phyloP scores from a whole-genome alignment of 768 basidiomycete species.

The Hericium alpestre region DNA sequence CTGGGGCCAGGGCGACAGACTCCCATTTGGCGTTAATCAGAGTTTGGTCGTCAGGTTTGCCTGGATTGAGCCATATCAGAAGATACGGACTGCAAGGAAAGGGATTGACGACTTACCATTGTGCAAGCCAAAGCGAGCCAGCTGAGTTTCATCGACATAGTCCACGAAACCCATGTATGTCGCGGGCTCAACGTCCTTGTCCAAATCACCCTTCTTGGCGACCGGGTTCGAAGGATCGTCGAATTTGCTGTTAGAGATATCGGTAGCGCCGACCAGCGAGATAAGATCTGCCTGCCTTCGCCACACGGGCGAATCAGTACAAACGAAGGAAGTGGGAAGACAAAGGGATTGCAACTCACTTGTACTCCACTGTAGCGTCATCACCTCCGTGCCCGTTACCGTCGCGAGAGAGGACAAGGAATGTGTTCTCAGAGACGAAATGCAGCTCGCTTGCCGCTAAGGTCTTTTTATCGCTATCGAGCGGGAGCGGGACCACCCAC shows the following conservation, averaged over 20 bases:
- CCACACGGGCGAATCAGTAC: not conserved
- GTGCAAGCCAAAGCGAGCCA: slow-evolving; percentile 54
- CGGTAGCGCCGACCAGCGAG: slow-evolving; percentile 45
- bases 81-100: not conserved
- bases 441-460: slow-evolving; percentile 46
- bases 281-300: slow-evolving; percentile 49
- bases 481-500: slow-evolving; percentile 50
- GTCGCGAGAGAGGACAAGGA: slow-evolving; percentile 51
- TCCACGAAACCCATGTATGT: slow-evolving; percentile 47
- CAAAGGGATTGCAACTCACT: slow-evolving; percentile 21
- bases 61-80: slow-evolving; percentile 18
- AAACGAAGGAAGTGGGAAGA: not conserved
- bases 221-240: slow-evolving; percentile 44
- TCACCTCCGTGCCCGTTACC: slow-evolving; percentile 48
- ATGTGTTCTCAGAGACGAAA: slow-evolving; percentile 41
- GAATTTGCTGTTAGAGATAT: slow-evolving; percentile 48
- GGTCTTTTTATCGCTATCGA: slow-evolving; percentile 40
- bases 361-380: slow-evolving; percentile 39
- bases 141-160: slow-evolving; percentile 40
- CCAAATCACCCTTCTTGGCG: slow-evolving; percentile 37
- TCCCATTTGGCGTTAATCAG: slow-evolving; percentile 62
- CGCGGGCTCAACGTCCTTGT: slow-evolving; percentile 37
- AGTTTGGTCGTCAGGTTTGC: slow-evolving; percentile 35
- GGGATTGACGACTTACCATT: slow-evolving; percentile 30
- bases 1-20: slow-evolving; percentile 47